Conservation (phyloP, 2,329 filamentous ascomycete genomes). For the Neofusicoccum ribis region DNA sequence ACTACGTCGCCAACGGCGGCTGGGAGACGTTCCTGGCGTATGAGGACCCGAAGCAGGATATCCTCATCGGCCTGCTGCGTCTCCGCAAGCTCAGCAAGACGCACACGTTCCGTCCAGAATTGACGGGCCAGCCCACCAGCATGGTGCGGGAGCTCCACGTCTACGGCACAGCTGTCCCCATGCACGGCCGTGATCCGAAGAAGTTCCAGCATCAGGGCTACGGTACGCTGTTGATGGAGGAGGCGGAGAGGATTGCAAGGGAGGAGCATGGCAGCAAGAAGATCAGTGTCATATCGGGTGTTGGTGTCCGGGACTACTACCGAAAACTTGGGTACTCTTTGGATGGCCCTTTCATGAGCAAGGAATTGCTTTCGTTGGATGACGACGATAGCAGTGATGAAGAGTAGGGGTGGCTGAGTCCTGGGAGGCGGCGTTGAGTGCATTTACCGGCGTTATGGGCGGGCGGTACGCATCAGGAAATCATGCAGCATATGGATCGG, state of each 20-base stretch:
- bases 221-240: constrained; percentile 94
- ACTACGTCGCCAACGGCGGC: constrained; percentile 92
- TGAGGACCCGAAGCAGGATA: constrained; percentile 97
- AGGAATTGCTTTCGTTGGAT: constrained; percentile 30
- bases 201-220: constrained; percentile 99
- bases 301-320: constrained; percentile 95
- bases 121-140: constrained; percentile 82
- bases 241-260: constrained; percentile 90
- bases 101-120: constrained; percentile 88
- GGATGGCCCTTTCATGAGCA: constrained; percentile 64
- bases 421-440: not conserved
- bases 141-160: constrained; percentile 94
- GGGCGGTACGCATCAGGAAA: not conserved
- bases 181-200: constrained; percentile 89
- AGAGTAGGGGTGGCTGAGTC: not conserved
- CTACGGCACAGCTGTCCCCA: constrained; percentile 94
- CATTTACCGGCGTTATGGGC: not conserved
- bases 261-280: constrained; percentile 93
- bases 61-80: constrained; percentile 85
- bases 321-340: constrained; percentile 79
- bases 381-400: constrained; percentile 16
- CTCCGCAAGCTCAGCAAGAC: constrained; percentile 87
- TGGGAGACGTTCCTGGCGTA: constrained; percentile 99
- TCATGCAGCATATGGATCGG: not conserved
- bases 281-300: constrained; percentile 96